A percentile compares a stretch with the other conserved stretches of the same genome.
phyloP scores from a whole-genome alignment of 2,329 filamentous ascomycete species.

The Ceratocystis ficicola region DNA sequence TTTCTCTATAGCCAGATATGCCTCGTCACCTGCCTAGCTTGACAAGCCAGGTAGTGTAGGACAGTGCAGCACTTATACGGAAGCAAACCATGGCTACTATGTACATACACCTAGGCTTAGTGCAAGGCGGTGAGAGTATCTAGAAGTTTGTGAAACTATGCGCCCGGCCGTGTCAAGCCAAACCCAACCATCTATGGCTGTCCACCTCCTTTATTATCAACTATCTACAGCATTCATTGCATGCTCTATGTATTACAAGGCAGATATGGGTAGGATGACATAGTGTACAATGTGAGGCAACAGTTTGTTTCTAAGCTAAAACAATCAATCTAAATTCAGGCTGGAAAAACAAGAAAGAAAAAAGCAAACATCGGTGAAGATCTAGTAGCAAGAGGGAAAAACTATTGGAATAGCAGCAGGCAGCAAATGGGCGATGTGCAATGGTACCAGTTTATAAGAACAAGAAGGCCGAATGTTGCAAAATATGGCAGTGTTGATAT shows the following conservation, averaged over 20 bases:
- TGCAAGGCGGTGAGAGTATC: not conserved
- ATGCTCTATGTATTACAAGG: not conserved
- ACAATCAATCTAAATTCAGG: not conserved
- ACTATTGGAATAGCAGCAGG: not conserved
- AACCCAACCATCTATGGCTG: not conserved
- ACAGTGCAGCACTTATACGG: not conserved
- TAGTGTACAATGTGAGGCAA: not conserved
- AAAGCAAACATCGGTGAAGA: conserved; percentile 2
- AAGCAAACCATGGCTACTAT: not conserved
- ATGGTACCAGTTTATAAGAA: not conserved
- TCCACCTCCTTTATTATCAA: not conserved
- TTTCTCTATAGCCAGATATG: not conserved
- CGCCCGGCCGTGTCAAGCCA: not conserved
- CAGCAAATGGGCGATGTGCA: not conserved
- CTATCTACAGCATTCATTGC: not conserved
- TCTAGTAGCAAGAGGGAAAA: not conserved
- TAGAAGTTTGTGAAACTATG: not conserved
- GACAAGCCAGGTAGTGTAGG: not conserved
- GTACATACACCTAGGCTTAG: not conserved
- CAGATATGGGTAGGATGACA: not conserved
- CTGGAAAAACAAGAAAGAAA: not conserved
- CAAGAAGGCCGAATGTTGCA: not conserved
- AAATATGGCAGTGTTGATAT: not conserved
- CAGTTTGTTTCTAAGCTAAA: conserved; percentile 8
- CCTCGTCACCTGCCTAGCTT: not conserved